Evolutionary conservation across 2,329 filamentous ascomycete species (phyloP).

Genomic region (Penicillium sp.): DNA sequence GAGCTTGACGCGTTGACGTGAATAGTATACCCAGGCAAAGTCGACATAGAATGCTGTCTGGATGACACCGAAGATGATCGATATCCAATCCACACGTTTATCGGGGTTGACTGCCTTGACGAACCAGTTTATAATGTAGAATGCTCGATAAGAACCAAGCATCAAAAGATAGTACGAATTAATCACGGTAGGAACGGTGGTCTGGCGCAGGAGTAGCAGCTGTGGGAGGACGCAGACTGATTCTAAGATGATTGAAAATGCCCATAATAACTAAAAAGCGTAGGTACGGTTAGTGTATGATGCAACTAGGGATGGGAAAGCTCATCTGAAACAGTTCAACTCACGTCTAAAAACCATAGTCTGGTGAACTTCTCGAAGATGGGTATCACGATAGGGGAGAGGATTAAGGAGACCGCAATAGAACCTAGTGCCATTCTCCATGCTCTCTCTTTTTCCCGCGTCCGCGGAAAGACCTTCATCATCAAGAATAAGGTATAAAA

Average conservation of each 20-base stretch:
- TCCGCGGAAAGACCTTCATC: conserved; percentile 83
- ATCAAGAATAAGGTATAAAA: conserved; percentile 88
- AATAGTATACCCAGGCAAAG: conserved; percentile 97
- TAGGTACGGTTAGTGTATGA: conserved; percentile 1
- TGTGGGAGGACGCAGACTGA: conserved; percentile 90
- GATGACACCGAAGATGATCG: conserved; percentile 83
- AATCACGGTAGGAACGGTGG: conserved; percentile 93
- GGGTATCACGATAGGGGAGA: conserved; percentile 74
- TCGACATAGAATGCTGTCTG: conserved; percentile 91
- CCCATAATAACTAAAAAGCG: conserved; percentile 71
- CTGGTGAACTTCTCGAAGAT: conserved; percentile 64
- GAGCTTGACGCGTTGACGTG: conserved; percentile 90
- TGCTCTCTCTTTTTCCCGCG: conserved; percentile 87
- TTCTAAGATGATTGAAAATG: conserved; percentile 90
- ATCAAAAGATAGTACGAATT: conserved; percentile 94
- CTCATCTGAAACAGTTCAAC: conserved; percentile 12
- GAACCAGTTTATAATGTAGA: conserved; percentile 95
- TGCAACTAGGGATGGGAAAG: background rate
- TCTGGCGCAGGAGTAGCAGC: conserved; percentile 87
- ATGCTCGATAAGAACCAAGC: conserved; percentile 82
- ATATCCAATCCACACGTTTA: conserved; percentile 68
- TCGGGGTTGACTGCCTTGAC: conserved; percentile 66
- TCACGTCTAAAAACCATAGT: conserved; percentile 47
- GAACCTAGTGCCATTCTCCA: conserved; percentile 85
- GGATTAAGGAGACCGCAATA: conserved; percentile 66